Base-by-base conservation (phyloP, 106 monocot species). In the Vanilla planifolia region DNA sequence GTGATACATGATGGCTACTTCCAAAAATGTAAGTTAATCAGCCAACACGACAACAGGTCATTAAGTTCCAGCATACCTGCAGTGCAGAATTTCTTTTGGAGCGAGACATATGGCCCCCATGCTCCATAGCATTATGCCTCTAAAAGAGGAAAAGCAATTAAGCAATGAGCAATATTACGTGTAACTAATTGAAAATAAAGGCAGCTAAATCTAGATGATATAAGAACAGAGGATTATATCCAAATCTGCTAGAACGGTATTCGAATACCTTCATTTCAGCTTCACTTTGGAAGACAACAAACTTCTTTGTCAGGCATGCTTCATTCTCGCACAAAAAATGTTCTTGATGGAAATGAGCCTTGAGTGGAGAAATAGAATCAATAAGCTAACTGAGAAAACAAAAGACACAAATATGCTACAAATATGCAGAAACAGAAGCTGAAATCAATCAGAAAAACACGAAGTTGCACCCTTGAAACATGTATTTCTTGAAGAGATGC, bases 71-170 rank as follows among this genome's bases (percentile, higher is more conserved):
- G 39, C 39, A 43, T 60, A 91, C 96, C 91, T 84, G 81, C 46
- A 98, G 96, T 20, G 87, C 96, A 73, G 91, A 84, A 88, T 98
- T 98, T 30, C 96, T 65, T 70, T 98, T 74, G 15, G 96, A 74
- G 42, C 96, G 91, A 42, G 91, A 88, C 91, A 98, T 91, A 62
- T 74, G 21, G 3, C 96, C 96, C 16, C 87, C 91, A 71, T 98
- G 96, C 52, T 91, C 88, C 3, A 88, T 60, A n/a, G 96, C 71
- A 69, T 91, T 98, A 56, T 98, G 96, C 58, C 96, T 84, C 96
- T 98, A 26, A 22, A 69, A 6, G 68, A 23, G 61, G 24, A 48
- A 48, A 48, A 5, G 24, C 11, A 25, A 10, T 24, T 50, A 25
- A 25, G 13, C 1, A 6, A 48, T 8, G 4, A 24, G 25, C 21